These are phyloP conservation scores for Calophaca sinica DNA, from an alignment of 306 rosid species.

Conservation along the genomic window DNA sequence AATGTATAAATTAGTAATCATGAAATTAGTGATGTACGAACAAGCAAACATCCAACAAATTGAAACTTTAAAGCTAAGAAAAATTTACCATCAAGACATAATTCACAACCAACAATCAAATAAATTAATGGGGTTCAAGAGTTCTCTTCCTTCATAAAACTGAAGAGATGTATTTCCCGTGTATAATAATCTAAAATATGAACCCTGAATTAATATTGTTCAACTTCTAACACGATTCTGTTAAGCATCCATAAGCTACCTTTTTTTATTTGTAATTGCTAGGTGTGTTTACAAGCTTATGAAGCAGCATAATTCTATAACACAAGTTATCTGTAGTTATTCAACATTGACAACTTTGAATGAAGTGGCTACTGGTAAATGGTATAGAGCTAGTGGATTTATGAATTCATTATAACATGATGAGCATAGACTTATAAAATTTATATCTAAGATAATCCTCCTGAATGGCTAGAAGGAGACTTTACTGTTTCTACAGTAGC, in stretches of 20 bases:
- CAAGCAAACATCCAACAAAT: constrained; percentile 21
- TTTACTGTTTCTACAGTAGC: not conserved
- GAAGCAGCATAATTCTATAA: not conserved
- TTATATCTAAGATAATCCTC: not conserved
- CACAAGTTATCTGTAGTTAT: not conserved
- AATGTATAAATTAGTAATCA: not conserved
- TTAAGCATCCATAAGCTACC: not conserved
- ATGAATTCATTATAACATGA: not conserved
- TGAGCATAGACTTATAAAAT: not conserved
- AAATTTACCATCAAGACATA: constrained; percentile 24
- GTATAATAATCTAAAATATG: not conserved
- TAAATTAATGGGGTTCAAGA: not conserved
- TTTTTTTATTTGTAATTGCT: not conserved
- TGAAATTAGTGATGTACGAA: constrained; percentile 1
- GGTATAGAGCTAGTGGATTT: not conserved
- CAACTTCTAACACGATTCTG: constrained; percentile 9
- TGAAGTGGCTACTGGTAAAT: not conserved
- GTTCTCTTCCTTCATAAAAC: not conserved
- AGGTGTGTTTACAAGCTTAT: not conserved
- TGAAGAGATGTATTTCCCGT: not conserved
- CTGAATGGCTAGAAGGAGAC: not conserved
- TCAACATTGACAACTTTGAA: not conserved
- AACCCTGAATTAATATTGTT: constrained; percentile 21
- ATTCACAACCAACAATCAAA: constrained; percentile 16
- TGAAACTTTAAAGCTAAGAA: constrained; percentile 30